These are phyloP conservation scores for Colletotrichum scovillei DNA, from an alignment of 2,329 filamentous ascomycete genomes.

Conservation along the genomic window DNA sequence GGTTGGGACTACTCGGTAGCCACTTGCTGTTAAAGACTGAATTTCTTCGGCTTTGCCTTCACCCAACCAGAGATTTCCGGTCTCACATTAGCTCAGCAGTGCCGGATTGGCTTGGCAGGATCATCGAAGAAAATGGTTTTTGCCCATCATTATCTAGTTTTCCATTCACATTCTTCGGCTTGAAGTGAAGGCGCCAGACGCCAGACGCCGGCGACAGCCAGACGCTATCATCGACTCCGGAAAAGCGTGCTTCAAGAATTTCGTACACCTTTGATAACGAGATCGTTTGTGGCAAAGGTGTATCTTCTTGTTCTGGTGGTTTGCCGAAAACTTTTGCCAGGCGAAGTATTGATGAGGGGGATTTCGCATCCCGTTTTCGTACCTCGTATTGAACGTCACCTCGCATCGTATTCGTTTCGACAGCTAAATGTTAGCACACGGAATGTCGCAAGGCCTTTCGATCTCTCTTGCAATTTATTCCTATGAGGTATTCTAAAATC, in stretches of 20 bases:
- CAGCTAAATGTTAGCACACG: background rate
- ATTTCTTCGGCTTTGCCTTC: background rate
- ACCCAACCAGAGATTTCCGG: background rate
- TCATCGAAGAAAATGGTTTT: background rate
- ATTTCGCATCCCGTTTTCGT: background rate
- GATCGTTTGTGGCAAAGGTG: background rate
- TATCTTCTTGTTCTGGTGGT: background rate
- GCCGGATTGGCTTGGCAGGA: background rate
- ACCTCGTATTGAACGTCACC: background rate
- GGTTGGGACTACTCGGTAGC: background rate
- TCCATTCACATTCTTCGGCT: background rate
- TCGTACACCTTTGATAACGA: background rate
- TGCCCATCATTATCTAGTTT: background rate
- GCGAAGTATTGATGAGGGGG: too few relatives aligned
- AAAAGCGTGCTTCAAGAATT: background rate
- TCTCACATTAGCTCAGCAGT: background rate
- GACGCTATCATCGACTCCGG: background rate
- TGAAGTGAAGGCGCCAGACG: background rate
- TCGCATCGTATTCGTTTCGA: background rate
- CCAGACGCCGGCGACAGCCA: background rate
- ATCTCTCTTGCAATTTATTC: background rate
- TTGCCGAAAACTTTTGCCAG: background rate
- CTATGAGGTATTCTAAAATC: too few relatives aligned
- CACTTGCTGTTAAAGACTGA: background rate
- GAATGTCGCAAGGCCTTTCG: background rate